phyloP scores from a whole-genome alignment of 2,329 filamentous ascomycete genomes.

The Cladosporium sp. region DNA sequence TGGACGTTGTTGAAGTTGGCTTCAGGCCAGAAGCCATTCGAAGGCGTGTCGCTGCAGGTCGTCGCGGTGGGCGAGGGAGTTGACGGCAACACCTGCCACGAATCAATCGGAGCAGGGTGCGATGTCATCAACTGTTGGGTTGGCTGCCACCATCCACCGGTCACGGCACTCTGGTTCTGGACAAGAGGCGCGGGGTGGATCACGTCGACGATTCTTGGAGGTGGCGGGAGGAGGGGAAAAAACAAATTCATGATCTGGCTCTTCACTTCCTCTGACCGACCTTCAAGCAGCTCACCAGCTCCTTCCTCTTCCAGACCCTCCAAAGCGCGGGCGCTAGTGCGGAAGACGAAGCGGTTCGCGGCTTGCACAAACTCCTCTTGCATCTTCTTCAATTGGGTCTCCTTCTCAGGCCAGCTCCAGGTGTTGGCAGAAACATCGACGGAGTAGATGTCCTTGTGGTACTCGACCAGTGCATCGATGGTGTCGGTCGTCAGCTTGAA shows the following conservation, averaged over 20 bases:
- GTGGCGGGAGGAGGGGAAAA: conserved; percentile 80
- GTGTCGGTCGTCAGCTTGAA: conserved; percentile 96
- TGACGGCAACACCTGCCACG: conserved; percentile 89
- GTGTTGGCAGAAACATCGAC: conserved; percentile 85
- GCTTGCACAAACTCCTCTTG: conserved; percentile 96
- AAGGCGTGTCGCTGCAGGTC: conserved; percentile 70
- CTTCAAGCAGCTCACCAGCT: conserved; percentile 86
- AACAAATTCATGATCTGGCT: conserved; percentile 80
- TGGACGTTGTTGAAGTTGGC: conserved; percentile 72
- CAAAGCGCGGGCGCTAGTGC: conserved; percentile 81
- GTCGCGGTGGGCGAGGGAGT: conserved; percentile 73
- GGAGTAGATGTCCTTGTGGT: conserved; percentile 94
- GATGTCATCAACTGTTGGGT: conserved; percentile 60
- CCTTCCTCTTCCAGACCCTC: conserved; percentile 97
- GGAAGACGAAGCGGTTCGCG: conserved; percentile 95
- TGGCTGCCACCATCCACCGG: conserved; percentile 71
- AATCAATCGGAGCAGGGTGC: conserved; percentile 72
- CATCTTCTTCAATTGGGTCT: conserved; percentile 92
- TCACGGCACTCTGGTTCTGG: conserved; percentile 69
- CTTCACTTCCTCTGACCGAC: conserved; percentile 93
- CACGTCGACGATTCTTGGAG: conserved; percentile 85
- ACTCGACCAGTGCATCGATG: conserved; percentile 89
- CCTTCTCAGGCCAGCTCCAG: conserved; percentile 96
- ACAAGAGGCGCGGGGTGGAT: conserved; percentile 83
- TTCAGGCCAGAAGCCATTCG: conserved; percentile 75